phyloP scores from a whole-genome alignment of 768 basidiomycete species.

The Tylopilus rubrobrunneus region DNA sequence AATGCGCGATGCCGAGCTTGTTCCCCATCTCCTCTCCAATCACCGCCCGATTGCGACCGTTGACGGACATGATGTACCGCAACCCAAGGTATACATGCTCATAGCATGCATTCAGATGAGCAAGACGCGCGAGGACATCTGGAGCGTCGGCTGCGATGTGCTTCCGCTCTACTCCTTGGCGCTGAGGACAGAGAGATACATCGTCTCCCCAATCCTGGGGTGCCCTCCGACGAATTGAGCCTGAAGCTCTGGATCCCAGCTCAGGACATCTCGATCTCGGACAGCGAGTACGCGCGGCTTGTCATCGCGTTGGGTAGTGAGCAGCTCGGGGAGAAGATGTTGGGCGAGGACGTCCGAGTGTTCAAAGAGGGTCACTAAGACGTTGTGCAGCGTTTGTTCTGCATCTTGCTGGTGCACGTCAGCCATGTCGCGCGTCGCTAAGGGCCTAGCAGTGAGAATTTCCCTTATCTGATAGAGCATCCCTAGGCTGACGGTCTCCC shows the following conservation, averaged over 20 bases:
- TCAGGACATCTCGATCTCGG: constrained; percentile 50
- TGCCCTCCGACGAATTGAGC: constrained; percentile 77
- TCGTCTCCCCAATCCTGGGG: constrained; percentile 84
- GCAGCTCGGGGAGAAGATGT: constrained; percentile 53
- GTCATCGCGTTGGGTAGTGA: constrained; percentile 24
- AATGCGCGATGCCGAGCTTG: constrained; percentile 50
- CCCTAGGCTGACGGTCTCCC: background rate
- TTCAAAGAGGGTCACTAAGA: constrained; percentile 57
- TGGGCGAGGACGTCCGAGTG: constrained; percentile 54
- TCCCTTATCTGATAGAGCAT: constrained; percentile 8
- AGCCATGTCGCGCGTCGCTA: constrained; percentile 1
- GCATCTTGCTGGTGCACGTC: background rate
- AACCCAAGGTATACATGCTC: constrained; percentile 70
- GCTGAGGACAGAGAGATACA: constrained; percentile 70
- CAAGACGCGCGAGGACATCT: constrained; percentile 68
- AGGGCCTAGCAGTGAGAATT: background rate
- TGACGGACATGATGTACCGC: constrained; percentile 90
- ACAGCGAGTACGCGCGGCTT: constrained; percentile 25
- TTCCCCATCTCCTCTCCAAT: constrained; percentile 82
- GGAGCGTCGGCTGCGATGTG: constrained; percentile 51
- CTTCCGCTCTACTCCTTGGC: constrained; percentile 71
- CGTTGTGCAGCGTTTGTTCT: constrained; percentile 25
- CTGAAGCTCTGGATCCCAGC: constrained; percentile 48
- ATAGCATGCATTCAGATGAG: constrained; percentile 73
- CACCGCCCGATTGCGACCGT: constrained; percentile 66